Conservation (phyloP, 768 basidiomycete species). For the Rhizopogon rudus region DNA sequence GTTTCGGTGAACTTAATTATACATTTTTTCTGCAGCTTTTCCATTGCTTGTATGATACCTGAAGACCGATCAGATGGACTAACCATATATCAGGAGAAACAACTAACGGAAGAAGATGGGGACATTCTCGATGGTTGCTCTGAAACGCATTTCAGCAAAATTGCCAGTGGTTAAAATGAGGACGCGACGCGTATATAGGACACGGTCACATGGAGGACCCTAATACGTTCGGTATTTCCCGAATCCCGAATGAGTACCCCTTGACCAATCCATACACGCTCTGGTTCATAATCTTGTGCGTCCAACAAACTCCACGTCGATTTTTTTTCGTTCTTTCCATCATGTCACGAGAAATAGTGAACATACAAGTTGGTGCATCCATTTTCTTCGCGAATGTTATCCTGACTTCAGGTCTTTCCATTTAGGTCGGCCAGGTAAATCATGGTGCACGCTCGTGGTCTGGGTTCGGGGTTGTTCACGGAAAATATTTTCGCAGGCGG, state of each 20-base stretch:
- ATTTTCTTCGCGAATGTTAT: neutral
- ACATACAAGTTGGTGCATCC: conserved; percentile 56
- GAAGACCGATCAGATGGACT: conserved; percentile 5
- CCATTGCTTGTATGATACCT: conserved; percentile 80
- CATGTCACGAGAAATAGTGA: conserved; percentile 81
- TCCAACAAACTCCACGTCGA: conserved; percentile 3
- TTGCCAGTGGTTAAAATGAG: neutral
- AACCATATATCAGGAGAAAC: neutral
- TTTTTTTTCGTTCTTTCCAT: conserved; percentile 14
- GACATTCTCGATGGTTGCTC: conserved; percentile 55
- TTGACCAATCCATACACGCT: conserved; percentile 4
- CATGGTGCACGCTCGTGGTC: neutral
- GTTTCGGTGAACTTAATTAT: conserved; percentile 74
- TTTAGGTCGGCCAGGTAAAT: conserved; percentile 66
- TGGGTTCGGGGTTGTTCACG: neutral
- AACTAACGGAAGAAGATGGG: conserved; percentile 48
- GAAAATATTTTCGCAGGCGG: conserved; percentile 40
- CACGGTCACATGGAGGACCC: conserved; percentile 21
- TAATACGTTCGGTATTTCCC: neutral
- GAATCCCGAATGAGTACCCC: neutral
- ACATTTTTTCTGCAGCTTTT: conserved; percentile 81
- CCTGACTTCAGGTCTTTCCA: conserved; percentile 1
- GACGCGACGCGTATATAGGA: conserved; percentile 10
- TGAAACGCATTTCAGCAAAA: conserved; percentile 52
- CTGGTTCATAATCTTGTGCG: neutral